A percentile compares a stretch with the other conserved stretches of the same genome.
These are phyloP conservation scores for Xerophyta viscosa DNA, from an alignment of 106 monocot genomes.

Conservation along the genomic window DNA sequence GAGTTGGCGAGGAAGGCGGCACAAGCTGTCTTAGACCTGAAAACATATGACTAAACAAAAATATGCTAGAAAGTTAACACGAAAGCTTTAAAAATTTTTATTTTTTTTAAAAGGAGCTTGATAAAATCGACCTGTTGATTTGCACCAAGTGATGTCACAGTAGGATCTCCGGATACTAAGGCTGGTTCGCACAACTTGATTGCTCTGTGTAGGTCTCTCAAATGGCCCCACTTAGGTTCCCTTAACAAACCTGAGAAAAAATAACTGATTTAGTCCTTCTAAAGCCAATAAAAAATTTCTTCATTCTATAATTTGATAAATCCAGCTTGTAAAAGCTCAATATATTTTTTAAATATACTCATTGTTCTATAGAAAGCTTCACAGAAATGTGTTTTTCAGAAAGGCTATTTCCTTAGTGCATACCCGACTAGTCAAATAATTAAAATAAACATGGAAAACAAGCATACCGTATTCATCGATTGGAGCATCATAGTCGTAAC, in stretches of 20 bases:
- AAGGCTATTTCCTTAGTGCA: too few relatives aligned
- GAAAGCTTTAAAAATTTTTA: neutral
- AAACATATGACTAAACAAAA: slow-evolving; percentile 23
- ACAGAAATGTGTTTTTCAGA: too few relatives aligned
- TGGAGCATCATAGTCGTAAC: slow-evolving; percentile 46
- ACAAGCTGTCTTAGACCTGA: slow-evolving; percentile 25
- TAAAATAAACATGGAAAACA: too few relatives aligned
- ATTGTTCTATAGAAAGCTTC: too few relatives aligned
- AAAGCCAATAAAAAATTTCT: too few relatives aligned
- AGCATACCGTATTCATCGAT: slow-evolving; percentile 42
- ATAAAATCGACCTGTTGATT: slow-evolving; percentile 18
- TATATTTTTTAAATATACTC: too few relatives aligned
- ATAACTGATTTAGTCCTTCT: neutral
- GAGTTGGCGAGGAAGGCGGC: slow-evolving; percentile 38
- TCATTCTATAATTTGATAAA: too few relatives aligned
- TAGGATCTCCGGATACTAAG: slow-evolving; percentile 23
- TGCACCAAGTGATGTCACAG: slow-evolving; percentile 19
- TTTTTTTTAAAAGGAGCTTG: neutral
- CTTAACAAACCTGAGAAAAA: slow-evolving; percentile 22
- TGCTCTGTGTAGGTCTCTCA: slow-evolving; percentile 35
- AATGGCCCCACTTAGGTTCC: slow-evolving; percentile 42
- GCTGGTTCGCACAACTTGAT: slow-evolving; percentile 34
- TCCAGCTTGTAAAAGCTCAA: too few relatives aligned
- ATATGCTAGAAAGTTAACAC: neutral
- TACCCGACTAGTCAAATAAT: too few relatives aligned